Percentiles rank a stretch among this genome's conserved stretches.
Evolutionary conservation across 495 filamentous ascomycete species (phyloP).

Genomic region (Evernia prunastri): DNA sequence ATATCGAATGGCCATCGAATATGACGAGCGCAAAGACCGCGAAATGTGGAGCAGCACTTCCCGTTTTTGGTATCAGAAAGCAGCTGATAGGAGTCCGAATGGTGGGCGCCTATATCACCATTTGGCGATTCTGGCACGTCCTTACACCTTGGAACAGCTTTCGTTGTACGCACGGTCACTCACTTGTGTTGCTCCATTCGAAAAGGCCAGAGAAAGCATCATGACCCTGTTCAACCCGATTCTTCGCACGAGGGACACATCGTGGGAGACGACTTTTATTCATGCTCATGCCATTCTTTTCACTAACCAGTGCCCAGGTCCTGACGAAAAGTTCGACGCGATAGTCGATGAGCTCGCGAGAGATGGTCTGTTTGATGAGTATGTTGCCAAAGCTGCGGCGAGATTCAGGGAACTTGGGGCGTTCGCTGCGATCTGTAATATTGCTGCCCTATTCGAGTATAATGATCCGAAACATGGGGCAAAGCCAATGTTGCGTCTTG

Average conservation of each 20-base stretch:
- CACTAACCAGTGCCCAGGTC: not conserved
- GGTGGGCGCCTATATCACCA: slow-evolving; percentile 78
- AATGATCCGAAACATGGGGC: not conserved
- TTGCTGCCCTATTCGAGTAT: slow-evolving; percentile 1
- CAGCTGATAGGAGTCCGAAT: slow-evolving; percentile 59
- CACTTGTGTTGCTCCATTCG: slow-evolving; percentile 46
- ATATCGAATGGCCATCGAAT: slow-evolving; percentile 48
- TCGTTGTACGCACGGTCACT: slow-evolving; percentile 61
- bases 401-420: not conserved
- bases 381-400: not conserved
- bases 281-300: not conserved
- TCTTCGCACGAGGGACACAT: slow-evolving; percentile 26
- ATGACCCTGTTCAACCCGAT: slow-evolving; percentile 64
- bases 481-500: not conserved
- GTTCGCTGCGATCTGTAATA: not conserved
- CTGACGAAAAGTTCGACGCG: not conserved
- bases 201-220: slow-evolving; percentile 59
- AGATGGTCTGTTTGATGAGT: slow-evolving; percentile 1
- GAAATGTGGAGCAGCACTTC: slow-evolving; percentile 73
- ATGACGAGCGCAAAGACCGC: slow-evolving; percentile 51
- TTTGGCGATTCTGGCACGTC: slow-evolving; percentile 72
- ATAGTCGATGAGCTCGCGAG: not conserved
- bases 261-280: not conserved
- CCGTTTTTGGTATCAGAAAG: slow-evolving; percentile 73
- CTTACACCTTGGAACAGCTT: slow-evolving; percentile 64